A percentile compares a stretch with the other conserved stretches of the same genome.
phyloP scores from a whole-genome alignment of 768 basidiomycete species.

The Rhodocollybia butyracea region DNA sequence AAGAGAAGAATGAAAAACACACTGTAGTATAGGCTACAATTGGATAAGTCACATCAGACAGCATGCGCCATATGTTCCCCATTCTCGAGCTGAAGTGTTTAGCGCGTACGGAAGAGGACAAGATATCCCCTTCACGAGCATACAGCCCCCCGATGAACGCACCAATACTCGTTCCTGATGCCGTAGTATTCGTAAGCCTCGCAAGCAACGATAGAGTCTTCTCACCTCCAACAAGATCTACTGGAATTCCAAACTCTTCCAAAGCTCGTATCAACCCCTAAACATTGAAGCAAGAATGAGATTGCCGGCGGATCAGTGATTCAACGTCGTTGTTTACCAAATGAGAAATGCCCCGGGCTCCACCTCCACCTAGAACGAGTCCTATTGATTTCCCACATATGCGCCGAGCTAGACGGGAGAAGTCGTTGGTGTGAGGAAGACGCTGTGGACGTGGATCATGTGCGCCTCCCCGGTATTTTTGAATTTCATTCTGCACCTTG shows the following conservation, averaged over 20 bases:
- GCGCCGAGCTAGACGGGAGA: conserved; percentile 84
- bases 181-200: neutral
- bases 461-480: conserved; percentile 74
- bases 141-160: conserved; percentile 92
- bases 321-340: conserved; percentile 35
- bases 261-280: conserved; percentile 92
- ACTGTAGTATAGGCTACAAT: conserved; percentile 90
- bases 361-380: conserved; percentile 95
- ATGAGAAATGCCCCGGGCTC: conserved; percentile 85
- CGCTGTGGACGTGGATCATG: conserved; percentile 67
- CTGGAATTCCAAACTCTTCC: conserved; percentile 88
- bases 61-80: conserved; percentile 90
- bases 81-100: conserved; percentile 92
- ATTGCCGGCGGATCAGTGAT: conserved; percentile 22
- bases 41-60: conserved; percentile 93
- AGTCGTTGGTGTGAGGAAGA: conserved; percentile 85
- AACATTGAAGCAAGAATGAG: conserved; percentile 34
- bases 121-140: conserved; percentile 88
- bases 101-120: conserved; percentile 79
- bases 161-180: conserved; percentile 81
- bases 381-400: conserved; percentile 94
- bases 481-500: conserved; percentile 84
- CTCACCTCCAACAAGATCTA: conserved; percentile 87
- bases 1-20: conserved; percentile 14
- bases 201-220: neutral